Conservation (phyloP, 345 rosid species). For the Sisymbrium altissimum region DNA sequence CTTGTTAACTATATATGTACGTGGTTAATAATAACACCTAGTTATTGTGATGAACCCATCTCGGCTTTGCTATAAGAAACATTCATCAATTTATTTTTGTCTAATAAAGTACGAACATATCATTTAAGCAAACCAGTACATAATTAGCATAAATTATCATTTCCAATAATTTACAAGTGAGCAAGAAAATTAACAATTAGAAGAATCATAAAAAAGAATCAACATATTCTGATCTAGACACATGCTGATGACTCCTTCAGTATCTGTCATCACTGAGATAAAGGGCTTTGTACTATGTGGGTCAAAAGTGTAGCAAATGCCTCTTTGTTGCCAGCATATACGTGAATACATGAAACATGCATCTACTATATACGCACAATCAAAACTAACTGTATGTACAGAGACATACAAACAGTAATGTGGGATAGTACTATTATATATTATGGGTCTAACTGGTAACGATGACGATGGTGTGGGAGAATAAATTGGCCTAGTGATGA, state of each 20-base stretch:
- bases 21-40: slow-evolving; percentile 14
- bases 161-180: background rate
- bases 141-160: background rate
- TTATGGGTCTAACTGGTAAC: background rate
- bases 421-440: background rate
- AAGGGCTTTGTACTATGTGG: slow-evolving; percentile 24
- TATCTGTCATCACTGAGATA: slow-evolving; percentile 28
- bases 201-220: slow-evolving; percentile 29
- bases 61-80: slow-evolving; percentile 1
- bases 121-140: background rate
- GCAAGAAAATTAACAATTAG: background rate
- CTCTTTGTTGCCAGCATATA: slow-evolving; percentile 10
- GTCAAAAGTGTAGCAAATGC: slow-evolving; percentile 29
- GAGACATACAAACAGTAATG: background rate
- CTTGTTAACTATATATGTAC: background rate
- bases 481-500: background rate
- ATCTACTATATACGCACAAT: background rate
- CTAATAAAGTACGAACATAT: slow-evolving; percentile 14
- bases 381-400: background rate
- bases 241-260: slow-evolving; percentile 36
- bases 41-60: slow-evolving; percentile 22
- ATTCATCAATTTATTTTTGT: background rate
- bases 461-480: background rate
- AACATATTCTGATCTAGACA: slow-evolving; percentile 30
- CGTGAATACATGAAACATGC: background rate